These are phyloP conservation scores for Rugosomyces carneus DNA, from an alignment of 1,284 basidiomycete genomes.

Conservation along the genomic window DNA sequence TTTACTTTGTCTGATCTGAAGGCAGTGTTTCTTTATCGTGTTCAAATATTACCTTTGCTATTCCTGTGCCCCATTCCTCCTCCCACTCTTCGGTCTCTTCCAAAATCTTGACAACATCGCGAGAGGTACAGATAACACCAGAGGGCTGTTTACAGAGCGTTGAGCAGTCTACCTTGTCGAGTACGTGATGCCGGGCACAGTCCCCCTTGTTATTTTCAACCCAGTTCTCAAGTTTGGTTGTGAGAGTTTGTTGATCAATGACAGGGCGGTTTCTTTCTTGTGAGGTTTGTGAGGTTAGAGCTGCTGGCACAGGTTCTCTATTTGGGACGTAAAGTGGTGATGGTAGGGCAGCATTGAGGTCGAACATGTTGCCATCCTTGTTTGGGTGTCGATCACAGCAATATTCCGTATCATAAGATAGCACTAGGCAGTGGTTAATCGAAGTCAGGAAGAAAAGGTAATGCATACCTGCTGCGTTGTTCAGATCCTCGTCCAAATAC, in stretches of 20 bases:
- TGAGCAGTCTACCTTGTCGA: not conserved
- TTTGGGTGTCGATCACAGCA: slow-evolving; percentile 6
- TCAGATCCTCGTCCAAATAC: slow-evolving; percentile 1
- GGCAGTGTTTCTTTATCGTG: too few species aligned
- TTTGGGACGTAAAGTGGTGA: not conserved
- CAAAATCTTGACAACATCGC: not conserved
- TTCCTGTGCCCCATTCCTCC: not conserved
- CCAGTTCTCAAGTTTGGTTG: slow-evolving; percentile 3
- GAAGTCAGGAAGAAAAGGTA: too few species aligned
- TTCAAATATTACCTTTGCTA: too few species aligned
- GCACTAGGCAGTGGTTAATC: not conserved
- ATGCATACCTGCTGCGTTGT: slow-evolving; percentile 1
- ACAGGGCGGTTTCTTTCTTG: not conserved
- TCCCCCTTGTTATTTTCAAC: not conserved
- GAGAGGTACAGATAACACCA: not conserved
- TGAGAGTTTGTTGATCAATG: not conserved
- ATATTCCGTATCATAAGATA: not conserved
- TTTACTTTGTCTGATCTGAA: too few species aligned
- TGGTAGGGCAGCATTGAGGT: slow-evolving; percentile 3
- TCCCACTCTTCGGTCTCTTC: slow-evolving; percentile 7
- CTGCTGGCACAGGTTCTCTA: not conserved
- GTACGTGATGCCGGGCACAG: not conserved
- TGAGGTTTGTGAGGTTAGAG: not conserved
- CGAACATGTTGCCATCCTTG: not conserved
- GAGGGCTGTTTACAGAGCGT: too few species aligned